Conservation (phyloP, 225 moss, liverwort and hornwort species). For the Lunularia cruciata region DNA sequence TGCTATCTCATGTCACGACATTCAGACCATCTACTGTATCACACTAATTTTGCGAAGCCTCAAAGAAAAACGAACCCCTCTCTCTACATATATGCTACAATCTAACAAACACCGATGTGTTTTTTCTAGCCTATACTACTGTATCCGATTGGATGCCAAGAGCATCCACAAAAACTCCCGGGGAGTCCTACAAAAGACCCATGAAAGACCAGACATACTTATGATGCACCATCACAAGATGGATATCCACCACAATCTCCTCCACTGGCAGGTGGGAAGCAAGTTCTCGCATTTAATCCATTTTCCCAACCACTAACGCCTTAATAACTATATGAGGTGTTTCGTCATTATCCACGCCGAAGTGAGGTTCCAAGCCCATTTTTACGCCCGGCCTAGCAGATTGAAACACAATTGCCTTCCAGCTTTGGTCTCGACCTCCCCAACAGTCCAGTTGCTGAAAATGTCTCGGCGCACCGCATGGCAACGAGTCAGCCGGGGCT, state of each 20-base stretch:
- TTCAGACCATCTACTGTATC: constrained; percentile 19
- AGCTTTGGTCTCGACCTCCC: constrained; percentile 56
- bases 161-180: constrained; percentile 19
- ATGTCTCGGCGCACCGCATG: constrained; percentile 88
- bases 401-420: constrained; percentile 43
- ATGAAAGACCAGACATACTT: constrained; percentile 6
- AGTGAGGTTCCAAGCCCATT: neutral
- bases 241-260: neutral
- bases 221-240: neutral
- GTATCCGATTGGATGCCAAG: constrained; percentile 14
- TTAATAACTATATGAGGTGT: neutral
- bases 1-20: constrained; percentile 8
- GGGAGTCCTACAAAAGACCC: constrained; percentile 16
- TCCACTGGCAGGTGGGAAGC: neutral
- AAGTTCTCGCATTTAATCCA: neutral
- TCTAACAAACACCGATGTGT: constrained; percentile 16
- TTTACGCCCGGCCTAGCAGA: constrained; percentile 26
- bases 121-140: constrained; percentile 7
- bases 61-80: constrained; percentile 15
- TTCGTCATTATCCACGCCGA: neutral
- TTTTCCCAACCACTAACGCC: neutral
- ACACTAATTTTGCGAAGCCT: constrained; percentile 18
- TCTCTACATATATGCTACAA: constrained; percentile 27
- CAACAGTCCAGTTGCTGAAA: constrained; percentile 77
- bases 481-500: constrained; percentile 80